Evolutionary conservation across 2,329 filamentous ascomycete genomes (phyloP).

Genomic region (Sarocladium oryzae): DNA sequence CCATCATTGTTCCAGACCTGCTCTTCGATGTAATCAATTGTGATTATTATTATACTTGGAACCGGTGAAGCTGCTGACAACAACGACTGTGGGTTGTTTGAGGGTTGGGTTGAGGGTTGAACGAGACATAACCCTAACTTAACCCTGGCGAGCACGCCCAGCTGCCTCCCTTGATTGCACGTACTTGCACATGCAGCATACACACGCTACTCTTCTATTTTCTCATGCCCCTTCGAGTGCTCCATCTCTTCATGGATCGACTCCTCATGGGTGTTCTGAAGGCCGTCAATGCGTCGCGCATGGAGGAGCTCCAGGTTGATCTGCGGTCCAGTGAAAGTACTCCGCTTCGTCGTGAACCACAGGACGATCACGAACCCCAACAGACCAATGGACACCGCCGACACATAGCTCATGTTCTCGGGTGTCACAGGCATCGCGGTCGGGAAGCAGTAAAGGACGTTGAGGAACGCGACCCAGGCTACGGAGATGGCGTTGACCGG

Average conservation of each 20-base stretch:
- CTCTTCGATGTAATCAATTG: no score
- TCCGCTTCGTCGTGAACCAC: constrained; percentile 17
- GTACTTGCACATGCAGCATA: no score
- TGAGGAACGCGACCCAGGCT: constrained; percentile 14
- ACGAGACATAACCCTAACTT: no score
- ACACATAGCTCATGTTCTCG: constrained; percentile 20
- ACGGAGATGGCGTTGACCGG: constrained; percentile 18
- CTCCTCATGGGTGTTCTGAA: not conserved
- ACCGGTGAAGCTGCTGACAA: no score
- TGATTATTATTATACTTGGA: no score
- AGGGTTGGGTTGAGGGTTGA: no score
- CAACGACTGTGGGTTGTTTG: no score
- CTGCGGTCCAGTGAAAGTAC: constrained; percentile 14
- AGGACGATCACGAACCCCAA: constrained; percentile 15
- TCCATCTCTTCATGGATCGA: not conserved
- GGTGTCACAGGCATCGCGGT: constrained; percentile 15
- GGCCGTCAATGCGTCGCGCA: not conserved
- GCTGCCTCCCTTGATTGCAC: no score
- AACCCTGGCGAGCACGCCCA: no score
- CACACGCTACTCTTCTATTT: no score
- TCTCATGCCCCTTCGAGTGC: not conserved
- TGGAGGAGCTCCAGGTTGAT: constrained; percentile 14
- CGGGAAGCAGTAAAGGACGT: constrained; percentile 17
- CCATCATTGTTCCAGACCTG: no score
- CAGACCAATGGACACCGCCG: constrained; percentile 14